Evolutionary conservation across 495 filamentous ascomycete genomes (phyloP).

Genomic region (Hypoxylon intermedium): DNA sequence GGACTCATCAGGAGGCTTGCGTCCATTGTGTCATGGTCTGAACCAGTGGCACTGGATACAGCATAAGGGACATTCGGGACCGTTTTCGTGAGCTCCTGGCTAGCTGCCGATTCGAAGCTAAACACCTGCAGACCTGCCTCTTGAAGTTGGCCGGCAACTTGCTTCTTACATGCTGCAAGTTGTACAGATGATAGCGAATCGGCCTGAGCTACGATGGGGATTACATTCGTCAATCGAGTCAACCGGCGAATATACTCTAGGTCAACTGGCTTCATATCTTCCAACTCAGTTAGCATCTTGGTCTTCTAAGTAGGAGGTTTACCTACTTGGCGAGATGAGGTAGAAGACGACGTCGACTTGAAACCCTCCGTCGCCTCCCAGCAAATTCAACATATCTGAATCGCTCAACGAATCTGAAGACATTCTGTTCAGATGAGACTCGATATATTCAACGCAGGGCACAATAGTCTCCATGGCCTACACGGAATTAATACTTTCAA

Average conservation of each 20-base stretch:
- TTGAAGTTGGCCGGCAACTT: conserved; percentile 65
- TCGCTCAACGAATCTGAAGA: conserved; percentile 67
- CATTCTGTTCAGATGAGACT: conserved; percentile 72
- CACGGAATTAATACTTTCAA: conserved; percentile 15
- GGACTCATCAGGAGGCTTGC: conserved; percentile 94
- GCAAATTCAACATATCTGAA: conserved; percentile 76
- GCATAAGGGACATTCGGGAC: conserved; percentile 67
- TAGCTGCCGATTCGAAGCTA: conserved; percentile 59
- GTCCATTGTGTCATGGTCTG: conserved; percentile 90
- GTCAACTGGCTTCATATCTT: conserved; percentile 76
- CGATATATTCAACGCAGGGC: conserved; percentile 71
- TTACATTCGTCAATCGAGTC: conserved; percentile 80
- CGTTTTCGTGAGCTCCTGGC: conserved; percentile 11
- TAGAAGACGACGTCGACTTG: conserved; percentile 92
- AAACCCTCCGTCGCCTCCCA: conserved; percentile 85
- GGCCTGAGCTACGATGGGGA: conserved; percentile 81
- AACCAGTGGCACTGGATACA: conserved; percentile 77
- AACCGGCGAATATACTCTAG: conserved; percentile 79
- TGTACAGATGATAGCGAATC: conserved; percentile 71
- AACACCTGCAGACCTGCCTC: conserved; percentile 71
- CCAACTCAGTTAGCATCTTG: conserved; percentile 30
- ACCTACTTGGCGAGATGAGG: conserved; percentile 61
- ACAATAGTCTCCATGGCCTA: conserved; percentile 71
- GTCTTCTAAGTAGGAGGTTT: neutral
- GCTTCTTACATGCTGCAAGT: conserved; percentile 66